These are phyloP conservation scores for Phyllosticta ampelicida DNA, from an alignment of 2,329 filamentous ascomycete genomes.

Conservation along the genomic window DNA sequence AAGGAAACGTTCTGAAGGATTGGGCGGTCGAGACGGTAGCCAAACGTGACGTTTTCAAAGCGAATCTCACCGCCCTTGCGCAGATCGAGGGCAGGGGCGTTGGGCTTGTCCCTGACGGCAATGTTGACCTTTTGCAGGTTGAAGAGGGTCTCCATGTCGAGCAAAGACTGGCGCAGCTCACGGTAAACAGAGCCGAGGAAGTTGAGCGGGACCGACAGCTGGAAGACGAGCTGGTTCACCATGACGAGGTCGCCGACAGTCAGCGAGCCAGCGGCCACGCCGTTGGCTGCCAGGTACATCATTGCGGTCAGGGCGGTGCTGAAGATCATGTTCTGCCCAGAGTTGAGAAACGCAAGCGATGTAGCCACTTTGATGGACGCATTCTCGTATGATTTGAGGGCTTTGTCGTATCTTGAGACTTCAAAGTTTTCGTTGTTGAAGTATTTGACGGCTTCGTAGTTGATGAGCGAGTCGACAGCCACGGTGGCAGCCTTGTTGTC, in stretches of 20 bases:
- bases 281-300: slow-evolving; percentile 95
- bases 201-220: slow-evolving; percentile 92
- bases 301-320: slow-evolving; percentile 85
- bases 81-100: slow-evolving; percentile 63
- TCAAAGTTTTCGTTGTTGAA: slow-evolving; percentile 99
- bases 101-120: slow-evolving; percentile 63
- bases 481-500: slow-evolving; percentile 94
- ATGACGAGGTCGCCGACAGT: slow-evolving; percentile 96
- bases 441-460: slow-evolving; percentile 98
- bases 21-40: slow-evolving; percentile 75
- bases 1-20: slow-evolving; percentile 78
- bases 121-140: slow-evolving; percentile 95
- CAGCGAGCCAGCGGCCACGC: slow-evolving; percentile 67
- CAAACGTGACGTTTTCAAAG: slow-evolving; percentile 92
- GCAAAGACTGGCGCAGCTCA: slow-evolving; percentile 82
- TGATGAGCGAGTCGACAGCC: slow-evolving; percentile 92
- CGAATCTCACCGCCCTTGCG: slow-evolving; percentile 73
- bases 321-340: slow-evolving; percentile 94
- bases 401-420: slow-evolving; percentile 78
- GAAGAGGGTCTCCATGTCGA: slow-evolving; percentile 98
- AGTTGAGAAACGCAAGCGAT: slow-evolving; percentile 84
- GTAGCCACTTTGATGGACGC: slow-evolving; percentile 96
- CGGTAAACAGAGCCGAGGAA: slow-evolving; percentile 97
- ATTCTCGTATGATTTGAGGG: slow-evolving; percentile 75
- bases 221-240: slow-evolving; percentile 98